These are phyloP conservation scores for Xerocomus minutiporus DNA, from an alignment of 1,284 basidiomycete genomes.

Conservation along the genomic window DNA sequence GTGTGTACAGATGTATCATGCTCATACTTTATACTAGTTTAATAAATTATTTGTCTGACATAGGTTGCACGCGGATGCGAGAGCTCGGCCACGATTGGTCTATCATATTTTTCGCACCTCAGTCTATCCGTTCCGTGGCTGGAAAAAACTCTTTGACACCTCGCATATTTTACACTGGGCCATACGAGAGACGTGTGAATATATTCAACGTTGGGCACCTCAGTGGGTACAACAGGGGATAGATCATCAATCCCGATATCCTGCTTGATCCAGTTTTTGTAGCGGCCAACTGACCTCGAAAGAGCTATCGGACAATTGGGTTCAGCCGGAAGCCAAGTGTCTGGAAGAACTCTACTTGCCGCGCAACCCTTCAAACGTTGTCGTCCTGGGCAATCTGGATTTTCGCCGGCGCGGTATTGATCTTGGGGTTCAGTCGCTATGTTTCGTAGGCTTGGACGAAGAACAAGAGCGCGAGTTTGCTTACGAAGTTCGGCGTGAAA, in stretches of 20 bases:
- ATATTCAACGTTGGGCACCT: slow-evolving; percentile 38
- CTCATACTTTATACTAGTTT: neutral
- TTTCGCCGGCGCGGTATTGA: slow-evolving; percentile 27
- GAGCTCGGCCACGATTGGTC: slow-evolving; percentile 47
- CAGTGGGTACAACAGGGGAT: slow-evolving; percentile 49
- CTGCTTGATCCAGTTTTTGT: slow-evolving; percentile 30
- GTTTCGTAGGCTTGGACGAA: slow-evolving; percentile 34
- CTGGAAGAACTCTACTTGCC: slow-evolving; percentile 38
- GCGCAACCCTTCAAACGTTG: neutral
- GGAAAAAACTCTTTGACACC: slow-evolving; percentile 17
- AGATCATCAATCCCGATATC: slow-evolving; percentile 36
- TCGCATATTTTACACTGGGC: slow-evolving; percentile 42
- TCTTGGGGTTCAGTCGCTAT: slow-evolving; percentile 25
- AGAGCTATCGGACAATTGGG: slow-evolving; percentile 33
- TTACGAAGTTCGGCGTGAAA: slow-evolving; percentile 42
- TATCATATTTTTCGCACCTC: slow-evolving; percentile 47
- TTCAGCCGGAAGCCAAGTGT: slow-evolving; percentile 37
- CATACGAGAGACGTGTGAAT: slow-evolving; percentile 42
- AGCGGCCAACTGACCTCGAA: neutral
- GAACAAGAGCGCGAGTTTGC: slow-evolving; percentile 49
- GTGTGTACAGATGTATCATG: slow-evolving; percentile 24
- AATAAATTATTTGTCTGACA: neutral
- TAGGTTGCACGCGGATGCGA: slow-evolving; percentile 51
- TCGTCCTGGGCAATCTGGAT: slow-evolving; percentile 12
- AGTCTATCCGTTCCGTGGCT: slow-evolving; percentile 33